Base-by-base conservation (phyloP, 2,329 filamentous ascomycete genomes). In the Orbilia blumenaviensis region DNA sequence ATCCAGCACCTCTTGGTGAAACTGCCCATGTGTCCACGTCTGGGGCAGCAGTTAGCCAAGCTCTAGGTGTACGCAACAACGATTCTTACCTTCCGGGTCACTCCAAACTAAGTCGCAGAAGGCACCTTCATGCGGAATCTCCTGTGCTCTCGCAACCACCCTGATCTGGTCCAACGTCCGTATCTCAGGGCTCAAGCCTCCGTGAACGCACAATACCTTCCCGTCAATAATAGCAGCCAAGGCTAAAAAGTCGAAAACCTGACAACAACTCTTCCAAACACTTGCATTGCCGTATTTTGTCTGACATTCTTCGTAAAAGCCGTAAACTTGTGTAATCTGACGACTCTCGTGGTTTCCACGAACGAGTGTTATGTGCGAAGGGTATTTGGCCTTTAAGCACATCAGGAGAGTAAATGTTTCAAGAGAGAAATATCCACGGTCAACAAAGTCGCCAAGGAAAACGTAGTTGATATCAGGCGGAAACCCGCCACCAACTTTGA, bases 401-500 rank as follows among this genome's bases (percentile, higher is more conserved):
- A 92, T 88, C 54, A 92, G 83, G 52, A 92, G 83, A 0, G 90
- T 92, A 79, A 92, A 89, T 0, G 90, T 91, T 82, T 92, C 90
- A 78, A 92, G 83, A 78, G 89, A 91, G 82, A 92, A 92, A 81
- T 92, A 92, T 34, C 90, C 90, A 78, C 90, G 86, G 81, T 92
- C 90, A 66, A 92, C 90, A 81, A 92, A 92, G 80, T 92, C 90
- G 54, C 90, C 90, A 18, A 91, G 83, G 82, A 92, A 92, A 44
- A 92, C 86, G 81, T 91, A 92, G 83, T 92, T 92, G 25, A 89
- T 86, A 77, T 90, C 88, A 41, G 88, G 88, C 9, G 95, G 95
- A 92, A 98, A 97, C 79, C 95, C 95, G 77, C 95, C 95, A 52
- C 94, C 93, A 42, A 99, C 94, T 64, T 94, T 91, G 84, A 99